Base-by-base conservation (phyloP, 2,329 filamentous ascomycete species). In the Fusarium paranaense region DNA sequence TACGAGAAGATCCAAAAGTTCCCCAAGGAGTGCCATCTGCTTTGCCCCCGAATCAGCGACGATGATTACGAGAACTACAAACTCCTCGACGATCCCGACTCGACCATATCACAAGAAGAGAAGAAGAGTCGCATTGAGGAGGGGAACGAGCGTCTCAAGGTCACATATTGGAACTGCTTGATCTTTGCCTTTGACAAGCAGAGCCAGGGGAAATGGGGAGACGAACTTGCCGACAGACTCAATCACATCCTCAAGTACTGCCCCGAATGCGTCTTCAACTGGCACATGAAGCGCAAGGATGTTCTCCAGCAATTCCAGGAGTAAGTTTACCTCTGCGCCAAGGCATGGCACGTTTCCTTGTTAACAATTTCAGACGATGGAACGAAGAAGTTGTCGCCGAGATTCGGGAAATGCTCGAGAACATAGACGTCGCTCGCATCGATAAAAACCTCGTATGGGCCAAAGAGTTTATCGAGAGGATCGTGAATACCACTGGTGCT, bases 201-300 rank as follows among this genome's bases (percentile, higher is more conserved):
- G 57, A 87, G 89, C 60, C 88, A 89, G 4, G 88, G 89, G 32
- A 85, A 87, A 68, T 88, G 92, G 82, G 85, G 91, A 47, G 84
- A 87, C 16, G 88, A 90, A 72, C 93, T 94, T 77, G 87, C 85
- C 62, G 78, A 82, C 6, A 86, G 88, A 22, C 85, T 93, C 22
- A 89, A 92, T 71, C 80, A 84, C 13, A 88, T 88, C 42, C 85
- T 95, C 27, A 89, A 86, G 66, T 86, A 83, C 66, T 95, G 93
- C 81, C 90, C 94, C 62, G 86, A 89, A 61, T 95, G 93, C 79
- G 91, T 94, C 61, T 87, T 91, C 70, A 91, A 91, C 75, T 95
- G 94, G 88, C 93, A 95, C 81, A 90, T 90, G 79, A 88, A 88
- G 33, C 91, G 93, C 71, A 89, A 89, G 69, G 84, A 85, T 64